Percentiles rank a stretch among this genome's conserved stretches.
These are phyloP conservation scores for Fraxinus velutina DNA, from an alignment of 305 asterid species.

Conservation along the genomic window DNA sequence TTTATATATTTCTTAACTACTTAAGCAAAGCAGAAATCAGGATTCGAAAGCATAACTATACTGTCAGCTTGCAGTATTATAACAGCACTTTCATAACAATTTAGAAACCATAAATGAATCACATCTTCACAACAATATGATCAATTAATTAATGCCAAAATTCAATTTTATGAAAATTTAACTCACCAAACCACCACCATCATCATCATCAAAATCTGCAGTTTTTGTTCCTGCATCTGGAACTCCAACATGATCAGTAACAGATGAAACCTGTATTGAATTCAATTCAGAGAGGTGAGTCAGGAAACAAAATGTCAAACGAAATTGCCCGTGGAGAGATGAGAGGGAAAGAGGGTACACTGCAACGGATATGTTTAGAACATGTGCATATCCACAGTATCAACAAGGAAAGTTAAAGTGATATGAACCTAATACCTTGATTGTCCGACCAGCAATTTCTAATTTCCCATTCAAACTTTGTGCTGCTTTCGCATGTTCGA, in stretches of 20 bases:
- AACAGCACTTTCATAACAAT: slow-evolving; percentile 3
- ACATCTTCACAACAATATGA: background rate
- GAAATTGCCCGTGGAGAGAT: background rate
- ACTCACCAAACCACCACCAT: slow-evolving; percentile 97
- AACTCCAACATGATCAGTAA: slow-evolving; percentile 75
- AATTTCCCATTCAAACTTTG: slow-evolving; percentile 85
- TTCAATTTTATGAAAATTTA: background rate
- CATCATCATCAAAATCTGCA: slow-evolving; percentile 98
- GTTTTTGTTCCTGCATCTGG: slow-evolving; percentile 91
- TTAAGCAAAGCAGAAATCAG: background rate
- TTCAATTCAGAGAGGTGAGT: background rate
- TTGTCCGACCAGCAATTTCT: slow-evolving; percentile 93
- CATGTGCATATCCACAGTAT: background rate
- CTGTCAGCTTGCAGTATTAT: background rate
- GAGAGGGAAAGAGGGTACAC: background rate
- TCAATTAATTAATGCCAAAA: slow-evolving; percentile 2
- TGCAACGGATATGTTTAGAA: background rate
- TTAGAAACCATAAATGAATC: background rate
- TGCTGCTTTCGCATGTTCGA: slow-evolving; percentile 93
- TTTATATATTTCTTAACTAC: background rate
- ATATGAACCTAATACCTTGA: slow-evolving; percentile 50
- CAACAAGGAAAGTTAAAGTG: slow-evolving; percentile 2
- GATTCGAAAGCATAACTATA: background rate
- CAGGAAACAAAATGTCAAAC: background rate
- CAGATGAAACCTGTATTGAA: slow-evolving; percentile 42